These are phyloP conservation scores for Xylariaceae sp. DNA, from an alignment of 2,329 filamentous ascomycete genomes.

Conservation along the genomic window DNA sequence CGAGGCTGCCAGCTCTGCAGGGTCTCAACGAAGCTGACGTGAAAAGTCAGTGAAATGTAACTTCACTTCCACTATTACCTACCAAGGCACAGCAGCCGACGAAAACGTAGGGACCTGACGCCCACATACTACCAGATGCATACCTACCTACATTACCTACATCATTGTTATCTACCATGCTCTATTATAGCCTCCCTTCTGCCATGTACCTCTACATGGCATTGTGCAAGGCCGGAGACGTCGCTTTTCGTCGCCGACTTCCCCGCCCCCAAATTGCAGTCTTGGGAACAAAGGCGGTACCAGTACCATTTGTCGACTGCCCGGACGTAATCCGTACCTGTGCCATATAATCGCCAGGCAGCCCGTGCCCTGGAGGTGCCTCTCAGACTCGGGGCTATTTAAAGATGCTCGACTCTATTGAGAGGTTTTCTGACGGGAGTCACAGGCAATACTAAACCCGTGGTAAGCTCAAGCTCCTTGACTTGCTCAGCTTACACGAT, in stretches of 20 bases:
- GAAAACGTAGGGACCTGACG: no score
- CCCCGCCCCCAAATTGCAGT: background rate
- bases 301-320: background rate
- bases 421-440: background rate
- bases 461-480: constrained; percentile 4
- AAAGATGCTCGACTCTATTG: background rate
- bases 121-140: no score
- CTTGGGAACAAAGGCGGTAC: background rate
- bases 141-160: no score
- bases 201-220: no score
- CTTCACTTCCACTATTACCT: background rate
- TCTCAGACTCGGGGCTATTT: no score
- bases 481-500: constrained; percentile 2
- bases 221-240: no score
- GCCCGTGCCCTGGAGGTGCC: background rate
- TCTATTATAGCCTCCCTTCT: no score
- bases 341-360: background rate
- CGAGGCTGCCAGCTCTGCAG: background rate
- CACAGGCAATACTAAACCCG: background rate
- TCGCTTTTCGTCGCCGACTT: background rate
- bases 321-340: background rate
- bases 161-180: no score
- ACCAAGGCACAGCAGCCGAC: no score
- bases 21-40: background rate
- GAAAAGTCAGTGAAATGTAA: background rate